These are phyloP conservation scores for Ogataea hybrid DNA, from an alignment of 1,139 yeast species.

Conservation along the genomic window DNA sequence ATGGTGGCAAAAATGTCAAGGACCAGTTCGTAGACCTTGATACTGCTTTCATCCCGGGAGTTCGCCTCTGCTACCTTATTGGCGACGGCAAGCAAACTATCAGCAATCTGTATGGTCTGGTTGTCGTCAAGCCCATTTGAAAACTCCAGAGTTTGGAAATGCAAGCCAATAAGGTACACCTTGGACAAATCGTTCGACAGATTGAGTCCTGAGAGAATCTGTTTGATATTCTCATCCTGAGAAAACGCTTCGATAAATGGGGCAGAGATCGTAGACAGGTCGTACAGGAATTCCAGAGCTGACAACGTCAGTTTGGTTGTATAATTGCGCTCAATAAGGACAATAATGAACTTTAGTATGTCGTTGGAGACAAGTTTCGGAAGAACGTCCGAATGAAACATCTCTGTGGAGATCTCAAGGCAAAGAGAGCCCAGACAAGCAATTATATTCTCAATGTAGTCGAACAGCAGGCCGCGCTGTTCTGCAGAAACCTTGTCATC, in stretches of 20 bases:
- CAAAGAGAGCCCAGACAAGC: conserved; percentile 63
- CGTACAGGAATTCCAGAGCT: conserved; percentile 61
- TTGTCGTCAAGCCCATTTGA: conserved; percentile 30
- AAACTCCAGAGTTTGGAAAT: conserved; percentile 56
- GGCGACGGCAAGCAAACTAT: conserved; percentile 40
- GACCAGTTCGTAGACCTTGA: conserved; percentile 65
- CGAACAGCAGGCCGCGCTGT: conserved; percentile 53
- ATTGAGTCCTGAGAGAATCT: conserved; percentile 9
- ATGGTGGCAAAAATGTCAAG: conserved; percentile 75
- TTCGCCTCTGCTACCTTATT: conserved; percentile 26
- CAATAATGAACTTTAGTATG: conserved; percentile 41
- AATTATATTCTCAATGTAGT: conserved; percentile 70
- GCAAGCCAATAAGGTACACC: conserved; percentile 58
- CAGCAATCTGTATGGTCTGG: conserved; percentile 29
- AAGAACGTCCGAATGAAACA: conserved; percentile 49
- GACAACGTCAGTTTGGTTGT: conserved; percentile 47
- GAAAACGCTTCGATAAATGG: conserved; percentile 45
- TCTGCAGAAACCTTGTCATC: conserved; percentile 35
- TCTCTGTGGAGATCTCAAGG: conserved; percentile 61
- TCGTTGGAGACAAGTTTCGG: conserved; percentile 36
- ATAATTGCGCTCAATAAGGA: conserved; percentile 24
- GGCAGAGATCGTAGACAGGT: conserved; percentile 62
- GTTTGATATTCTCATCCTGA: conserved; percentile 24
- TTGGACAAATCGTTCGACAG: conserved; percentile 37
- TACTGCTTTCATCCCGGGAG: conserved; percentile 47